These are phyloP conservation scores for Dacryopinax spathularia DNA, from an alignment of 768 basidiomycete genomes.

Conservation along the genomic window DNA sequence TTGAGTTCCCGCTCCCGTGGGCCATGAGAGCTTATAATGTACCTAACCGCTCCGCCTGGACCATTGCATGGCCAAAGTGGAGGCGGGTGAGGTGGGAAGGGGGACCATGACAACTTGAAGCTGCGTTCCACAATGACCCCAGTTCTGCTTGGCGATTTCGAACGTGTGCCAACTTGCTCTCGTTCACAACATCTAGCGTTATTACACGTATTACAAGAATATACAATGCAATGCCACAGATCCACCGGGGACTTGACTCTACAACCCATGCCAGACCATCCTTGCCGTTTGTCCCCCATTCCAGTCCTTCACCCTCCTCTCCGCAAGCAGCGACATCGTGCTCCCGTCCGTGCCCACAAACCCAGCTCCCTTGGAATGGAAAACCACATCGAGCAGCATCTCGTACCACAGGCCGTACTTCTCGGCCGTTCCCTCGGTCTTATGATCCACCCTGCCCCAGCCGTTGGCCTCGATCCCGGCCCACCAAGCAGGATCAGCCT, in stretches of 20 bases:
- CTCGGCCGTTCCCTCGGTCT: constrained; percentile 29
- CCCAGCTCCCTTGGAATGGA: constrained; percentile 54
- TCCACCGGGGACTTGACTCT: too few relatives aligned
- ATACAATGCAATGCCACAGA: background rate
- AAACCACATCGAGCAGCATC: constrained; percentile 41
- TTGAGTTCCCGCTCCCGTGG: too few relatives aligned
- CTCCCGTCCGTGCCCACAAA: constrained; percentile 61
- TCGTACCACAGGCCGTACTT: constrained; percentile 12
- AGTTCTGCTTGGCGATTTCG: too few relatives aligned
- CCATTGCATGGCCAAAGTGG: too few relatives aligned
- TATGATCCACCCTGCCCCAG: constrained; percentile 41
- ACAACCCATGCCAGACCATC: background rate
- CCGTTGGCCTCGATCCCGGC: constrained; percentile 35
- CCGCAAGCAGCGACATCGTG: constrained; percentile 55
- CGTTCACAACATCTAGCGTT: too few relatives aligned
- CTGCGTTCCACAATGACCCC: too few relatives aligned
- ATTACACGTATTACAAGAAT: background rate
- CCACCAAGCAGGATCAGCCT: constrained; percentile 45
- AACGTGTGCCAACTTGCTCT: too few relatives aligned
- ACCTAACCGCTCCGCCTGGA: too few relatives aligned
- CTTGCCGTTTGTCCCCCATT: constrained; percentile 28
- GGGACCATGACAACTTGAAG: too few relatives aligned
- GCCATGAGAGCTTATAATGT: too few relatives aligned
- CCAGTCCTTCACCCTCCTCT: constrained; percentile 55
- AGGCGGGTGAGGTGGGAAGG: too few relatives aligned